Evolutionary conservation across 345 rosid genomes (phyloP), one percentile per base, ranked within the genome.

Genomic region (Dimocarpus longan): DNA sequence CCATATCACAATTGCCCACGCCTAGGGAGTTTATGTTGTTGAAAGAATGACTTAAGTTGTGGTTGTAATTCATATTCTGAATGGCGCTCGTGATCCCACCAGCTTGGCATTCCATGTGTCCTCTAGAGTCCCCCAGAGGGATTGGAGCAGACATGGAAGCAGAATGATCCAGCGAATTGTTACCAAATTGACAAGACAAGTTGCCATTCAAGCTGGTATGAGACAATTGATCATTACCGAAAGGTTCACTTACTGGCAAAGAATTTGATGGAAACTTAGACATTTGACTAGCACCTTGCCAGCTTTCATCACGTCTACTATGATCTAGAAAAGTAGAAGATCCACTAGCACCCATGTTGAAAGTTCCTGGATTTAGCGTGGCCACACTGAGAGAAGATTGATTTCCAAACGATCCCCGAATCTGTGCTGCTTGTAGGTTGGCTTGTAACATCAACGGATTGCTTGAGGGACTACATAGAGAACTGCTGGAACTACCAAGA

Each of bases 181-280:
- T 90, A 42, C 77, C 82, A 13, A 86, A 60, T 43, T 84, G 86
- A 64, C 86, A 52, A 60, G 86, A 44, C 24, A 75, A 66, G 65
- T 70, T 77, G 79, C 73, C 86, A 28, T 73, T 81, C 80, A 83
- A 66, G 66, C 82, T 84, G 63, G 66, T 85, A 40, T 75, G 26
- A 43, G 82, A 56, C 72, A 83, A 63, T 75, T 73, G 88, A 78
- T 84, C 85, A 18, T 84, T 87, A 54, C 80, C 63, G 43, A 88
- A 87, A 68, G 79, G 79, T 75, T 82, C 86, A 54, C 76, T 81
- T 11, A 75, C 19, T n/a, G 90, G 87, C 79, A 84, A 71, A 42
- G 95, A 80, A 74, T 80, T 83, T 8, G 93, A 85, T 10, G 88
- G 83, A 72, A 89, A 86, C 66, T 81, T 85, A 66, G 90, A 80